phyloP scores from a whole-genome alignment of 2,329 filamentous ascomycete genomes.

The Fusarium irregulare region DNA sequence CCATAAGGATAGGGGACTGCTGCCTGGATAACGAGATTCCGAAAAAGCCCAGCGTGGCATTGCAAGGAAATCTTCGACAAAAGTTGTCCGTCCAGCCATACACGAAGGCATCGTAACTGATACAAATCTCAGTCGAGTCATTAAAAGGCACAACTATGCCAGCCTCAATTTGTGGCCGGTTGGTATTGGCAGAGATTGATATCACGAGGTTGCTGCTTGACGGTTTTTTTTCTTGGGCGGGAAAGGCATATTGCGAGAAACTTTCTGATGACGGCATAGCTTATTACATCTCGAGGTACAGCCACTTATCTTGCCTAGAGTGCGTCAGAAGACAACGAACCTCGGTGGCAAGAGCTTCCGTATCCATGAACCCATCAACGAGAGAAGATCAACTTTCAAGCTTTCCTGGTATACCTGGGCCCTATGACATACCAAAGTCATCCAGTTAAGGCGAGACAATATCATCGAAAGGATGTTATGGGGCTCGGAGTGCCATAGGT shows the following conservation, averaged over 20 bases:
- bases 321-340: constrained; percentile 15
- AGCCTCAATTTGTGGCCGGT: constrained; percentile 17
- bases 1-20: not conserved
- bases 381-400: not conserved
- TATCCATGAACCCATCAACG: not conserved
- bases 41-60: constrained; percentile 1
- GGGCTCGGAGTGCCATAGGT: not conserved
- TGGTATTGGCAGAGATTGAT: not conserved
- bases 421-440: not conserved
- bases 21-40: constrained; percentile 14
- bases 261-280: constrained; percentile 3
- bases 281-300: not conserved
- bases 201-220: constrained; percentile 10
- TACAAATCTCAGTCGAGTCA: not conserved
- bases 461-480: not conserved
- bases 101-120: not conserved
- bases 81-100: not conserved
- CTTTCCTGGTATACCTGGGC: not conserved
- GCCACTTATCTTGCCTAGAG: not conserved
- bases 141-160: not conserved
- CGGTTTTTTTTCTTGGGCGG: not conserved
- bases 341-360: not conserved
- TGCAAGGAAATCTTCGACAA: not conserved
- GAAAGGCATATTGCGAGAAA: not conserved
- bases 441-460: not conserved